Conservation (phyloP, 306 rosid species). For the Dryas alaskensis region DNA sequence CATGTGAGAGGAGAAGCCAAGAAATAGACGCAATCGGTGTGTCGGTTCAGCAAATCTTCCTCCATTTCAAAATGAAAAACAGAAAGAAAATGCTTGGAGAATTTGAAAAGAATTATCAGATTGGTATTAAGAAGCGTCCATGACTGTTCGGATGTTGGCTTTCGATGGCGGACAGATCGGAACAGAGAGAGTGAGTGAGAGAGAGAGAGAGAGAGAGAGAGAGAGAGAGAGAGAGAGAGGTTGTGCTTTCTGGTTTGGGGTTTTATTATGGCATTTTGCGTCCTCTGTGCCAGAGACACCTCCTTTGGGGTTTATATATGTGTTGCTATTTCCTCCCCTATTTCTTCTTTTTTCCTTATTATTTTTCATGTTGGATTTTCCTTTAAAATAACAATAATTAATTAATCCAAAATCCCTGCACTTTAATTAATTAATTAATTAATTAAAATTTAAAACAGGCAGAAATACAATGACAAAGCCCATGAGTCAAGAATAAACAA, state of each 20-base stretch:
- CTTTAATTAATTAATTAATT: too few species aligned
- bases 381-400: too few species aligned
- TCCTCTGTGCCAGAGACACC: not conserved
- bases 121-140: slow-evolving; percentile 23
- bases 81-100: not conserved
- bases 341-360: too few species aligned
- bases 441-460: too few species aligned
- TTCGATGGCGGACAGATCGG: slow-evolving; percentile 22
- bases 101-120: not conserved
- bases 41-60: slow-evolving; percentile 55
- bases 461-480: too few species aligned
- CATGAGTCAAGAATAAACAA: too few species aligned
- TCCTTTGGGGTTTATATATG: not conserved
- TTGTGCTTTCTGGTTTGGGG: not conserved
- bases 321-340: not conserved
- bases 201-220: not conserved
- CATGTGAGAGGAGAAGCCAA: slow-evolving; percentile 91
- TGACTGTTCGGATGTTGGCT: slow-evolving; percentile 22
- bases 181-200: slow-evolving; percentile 9
- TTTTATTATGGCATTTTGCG: not conserved
- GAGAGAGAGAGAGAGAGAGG: not conserved
- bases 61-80: slow-evolving; percentile 42
- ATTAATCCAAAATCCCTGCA: too few species aligned
- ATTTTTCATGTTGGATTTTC: too few species aligned
- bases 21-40: slow-evolving; percentile 87